Base-by-base conservation (phyloP, 2,329 filamentous ascomycete species). In the Sclerotinia borealis region DNA sequence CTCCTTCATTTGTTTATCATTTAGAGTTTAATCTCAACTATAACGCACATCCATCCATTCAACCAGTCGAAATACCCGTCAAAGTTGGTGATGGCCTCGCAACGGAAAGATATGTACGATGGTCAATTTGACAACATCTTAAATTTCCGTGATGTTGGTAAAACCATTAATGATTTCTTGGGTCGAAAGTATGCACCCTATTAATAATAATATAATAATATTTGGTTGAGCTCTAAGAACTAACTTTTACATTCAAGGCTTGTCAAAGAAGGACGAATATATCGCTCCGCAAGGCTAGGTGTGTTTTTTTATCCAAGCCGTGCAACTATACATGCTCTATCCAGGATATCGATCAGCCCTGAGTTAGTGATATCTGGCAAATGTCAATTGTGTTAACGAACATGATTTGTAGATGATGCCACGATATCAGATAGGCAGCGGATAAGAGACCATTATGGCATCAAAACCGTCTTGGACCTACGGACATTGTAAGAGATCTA, bases 71-170 rank as follows among this genome's bases (percentile, higher is more conserved):
- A 27, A 36, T 3, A 27, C 49, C 31, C 29, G 10, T 9, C 56
- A 37, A 50, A 37, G 7, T 37, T 27, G 11, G 17, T 11, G 17
- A 58, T 58, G 54, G 54, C 2, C 27, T 36, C 27, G 15, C 39
- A 27, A 50, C 31, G n/a, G 17, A 50, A 36, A 49, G 39, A 11
- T 34, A 25, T 45, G 29, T 58, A 58, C 9, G 56, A 59, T 51
- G 56, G 43, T 3, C 62, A 64, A 13, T 79, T 88, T 68, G 79
- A 86, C 64, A 82, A 81, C 59, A 80, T 93, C 58, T 77, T 88
- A 70, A 93, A 93, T 75, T 91, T 93, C 72, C 85, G 91, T 63
- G 90, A 93, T 79, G 86, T 93, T 49, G 89, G 87, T 47, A 78
- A 80, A 66, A 86, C 84, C 0, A 79, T 91, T 68, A 92, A 92